Base-by-base conservation (phyloP, 2,329 filamentous ascomycete species). In the Celoporthe dispersa region DNA sequence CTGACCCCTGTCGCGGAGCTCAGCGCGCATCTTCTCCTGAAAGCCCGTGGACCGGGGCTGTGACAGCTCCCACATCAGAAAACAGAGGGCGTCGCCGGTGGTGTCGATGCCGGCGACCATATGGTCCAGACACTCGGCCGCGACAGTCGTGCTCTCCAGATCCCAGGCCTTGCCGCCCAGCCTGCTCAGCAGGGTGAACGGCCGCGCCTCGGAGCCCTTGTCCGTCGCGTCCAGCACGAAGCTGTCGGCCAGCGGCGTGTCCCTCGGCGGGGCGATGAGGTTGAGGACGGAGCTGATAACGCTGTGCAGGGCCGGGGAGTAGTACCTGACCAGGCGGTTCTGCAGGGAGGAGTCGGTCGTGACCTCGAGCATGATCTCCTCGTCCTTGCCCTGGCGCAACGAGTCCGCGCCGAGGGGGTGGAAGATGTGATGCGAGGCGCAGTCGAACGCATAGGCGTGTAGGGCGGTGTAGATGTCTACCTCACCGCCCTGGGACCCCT, bases 31-130 rank as follows among this genome's bases (percentile, higher is more conserved):
- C 2, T 78, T 80, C 14, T 80, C 76, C 77, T 92, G 90, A 64
- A 87, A 81, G 2, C 76, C 70, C 1, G 81, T 74, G 5, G 86
- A 89, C 9, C 83, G 78, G 1, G 88, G 87, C 72, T 88, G 86
- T 1, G 90, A 92, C 2, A 93, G 82, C 76, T 92, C 86, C 85
- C 90, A 90, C 87, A 93, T 90, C 16, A 92, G 81, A 75, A 92
- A 92, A 75, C 89, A 92, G 0, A 92, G 81, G 0, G 84, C 89
- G 73, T 92, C 90, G 22, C 90, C 90, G 0, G 90, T 92, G 0
- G 91, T 92, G 74, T 92, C 90, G 71, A 92, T 91, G 0, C 90
- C 91, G 0, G 90, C 90, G 0, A 87, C 88, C 87, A 92, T 89
- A 77, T 92, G 90, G 74, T 92, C 90, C 69, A 91, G 85, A 74